Evolutionary conservation across 495 filamentous ascomycete genomes (phyloP).

Genomic region (Immersiella caudata): DNA sequence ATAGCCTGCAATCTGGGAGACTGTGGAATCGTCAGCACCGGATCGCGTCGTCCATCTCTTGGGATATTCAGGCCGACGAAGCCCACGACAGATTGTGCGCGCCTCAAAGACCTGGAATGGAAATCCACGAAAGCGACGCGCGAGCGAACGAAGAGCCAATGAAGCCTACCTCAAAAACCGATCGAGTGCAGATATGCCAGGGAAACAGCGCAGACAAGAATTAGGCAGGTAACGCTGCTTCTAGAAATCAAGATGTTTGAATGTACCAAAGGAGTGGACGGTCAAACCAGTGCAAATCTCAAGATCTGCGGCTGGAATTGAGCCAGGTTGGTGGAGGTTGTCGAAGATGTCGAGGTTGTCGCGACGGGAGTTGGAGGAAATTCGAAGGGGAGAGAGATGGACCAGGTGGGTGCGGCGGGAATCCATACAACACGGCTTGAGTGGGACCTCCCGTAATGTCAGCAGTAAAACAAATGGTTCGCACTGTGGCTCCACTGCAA

Average conservation of each 20-base stretch:
- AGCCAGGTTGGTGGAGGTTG: conserved; percentile 41
- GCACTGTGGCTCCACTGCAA: conserved; percentile 18
- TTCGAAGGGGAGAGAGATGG: conserved; percentile 25
- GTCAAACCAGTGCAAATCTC: conserved; percentile 55
- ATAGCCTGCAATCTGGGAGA: conserved; percentile 27
- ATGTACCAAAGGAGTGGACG: conserved; percentile 54
- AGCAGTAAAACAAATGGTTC: conserved; percentile 6
- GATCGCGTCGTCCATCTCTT: neutral
- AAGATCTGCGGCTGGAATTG: conserved; percentile 53
- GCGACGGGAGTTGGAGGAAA: conserved; percentile 26
- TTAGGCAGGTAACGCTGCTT: conserved; percentile 30
- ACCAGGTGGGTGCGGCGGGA: conserved; percentile 14
- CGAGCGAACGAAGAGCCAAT: neutral
- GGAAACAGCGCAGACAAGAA: conserved; percentile 28
- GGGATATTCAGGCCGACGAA: neutral
- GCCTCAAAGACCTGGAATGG: neutral
- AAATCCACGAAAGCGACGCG: neutral
- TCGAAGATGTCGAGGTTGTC: no score
- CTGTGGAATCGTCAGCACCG: neutral
- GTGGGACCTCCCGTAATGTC: conserved; percentile 3
- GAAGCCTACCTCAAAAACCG: conserved; percentile 13
- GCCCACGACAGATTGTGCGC: neutral
- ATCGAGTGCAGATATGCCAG: conserved; percentile 25
- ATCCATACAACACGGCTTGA: neutral
- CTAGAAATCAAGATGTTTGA: conserved; percentile 31